Base-by-base conservation (phyloP, 1,284 basidiomycete species). In the Mycosarcoma maydis region DNA sequence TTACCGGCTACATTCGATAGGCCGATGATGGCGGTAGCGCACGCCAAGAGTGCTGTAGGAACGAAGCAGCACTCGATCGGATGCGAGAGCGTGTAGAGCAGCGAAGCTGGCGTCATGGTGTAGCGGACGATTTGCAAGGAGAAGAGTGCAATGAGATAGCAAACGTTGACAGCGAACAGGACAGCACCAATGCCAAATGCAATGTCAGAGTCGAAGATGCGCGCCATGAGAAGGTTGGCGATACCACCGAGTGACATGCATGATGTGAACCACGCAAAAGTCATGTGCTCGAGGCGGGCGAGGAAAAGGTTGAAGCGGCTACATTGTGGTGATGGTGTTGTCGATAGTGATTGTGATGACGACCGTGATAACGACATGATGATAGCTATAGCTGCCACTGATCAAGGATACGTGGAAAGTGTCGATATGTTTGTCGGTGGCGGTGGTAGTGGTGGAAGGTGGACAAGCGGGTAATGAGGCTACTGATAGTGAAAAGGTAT, bases 51-150 rank as follows among this genome's bases (percentile, higher is more conserved):
- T 2, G 42, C 26, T 0, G 68, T 68, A 13, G 57, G 64, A 19
- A 72, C n/a, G 47, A 72, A 72, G 33, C 60, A 43, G 39, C 53
- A 50, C 24, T 72, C 68, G 51, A 59, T 52, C 11, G 68, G 68
- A 32, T 72, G 60, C 5, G 27, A 13, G 10, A 72, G 44, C 0
- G 64, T 59, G 24, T 46, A 56, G 4, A 14, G 0, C 3, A 71
- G 6, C 3, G 38, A 24, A 0, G 56, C 61, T 0, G 24, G 43
- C 1, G 52, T 55, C 4, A 24, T 22, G 22, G 46, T 37, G 37
- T 38, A 67, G 11, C 68, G 56, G 6, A 53, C 26, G 14, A 62
- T 14, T 24, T 60, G 56, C 3, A 64, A 30, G 11, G 41, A 8
- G 14, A 53, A 11, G 32, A 72, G 41, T 14, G 29, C 3, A 29